Percentiles rank a stretch among this genome's conserved stretches.
Evolutionary conservation across 257 asterid species (phyloP).

Genomic region (Solanum boliviense): DNA sequence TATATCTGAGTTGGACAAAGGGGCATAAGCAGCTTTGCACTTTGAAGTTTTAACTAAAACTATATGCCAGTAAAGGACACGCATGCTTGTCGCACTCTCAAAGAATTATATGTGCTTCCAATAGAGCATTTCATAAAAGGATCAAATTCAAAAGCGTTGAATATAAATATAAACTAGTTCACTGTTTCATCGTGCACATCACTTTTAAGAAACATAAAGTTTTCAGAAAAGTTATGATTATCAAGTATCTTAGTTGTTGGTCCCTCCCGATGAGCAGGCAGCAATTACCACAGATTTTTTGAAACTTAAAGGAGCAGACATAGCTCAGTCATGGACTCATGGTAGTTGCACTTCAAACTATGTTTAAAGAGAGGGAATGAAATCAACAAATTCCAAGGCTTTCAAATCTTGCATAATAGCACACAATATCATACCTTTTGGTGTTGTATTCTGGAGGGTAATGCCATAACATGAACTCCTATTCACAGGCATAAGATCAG

Average conservation of each 20-base stretch:
- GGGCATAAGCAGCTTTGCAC: neutral
- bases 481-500: constrained; percentile 17
- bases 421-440: constrained; percentile 28
- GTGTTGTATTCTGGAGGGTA: constrained; percentile 10
- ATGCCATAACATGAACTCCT: constrained; percentile 7
- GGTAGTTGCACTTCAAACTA: neutral
- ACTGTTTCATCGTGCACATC: neutral
- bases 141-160: neutral
- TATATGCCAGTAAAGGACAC: neutral
- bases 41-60: neutral
- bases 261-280: neutral
- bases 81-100: neutral
- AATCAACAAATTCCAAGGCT: neutral
- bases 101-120: neutral
- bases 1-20: neutral
- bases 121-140: neutral
- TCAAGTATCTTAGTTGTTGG: neutral
- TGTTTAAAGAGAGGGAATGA: neutral
- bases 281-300: neutral
- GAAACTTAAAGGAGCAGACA: neutral
- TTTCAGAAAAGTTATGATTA: neutral
- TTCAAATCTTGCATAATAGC: neutral
- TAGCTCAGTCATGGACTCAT: neutral
- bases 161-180: neutral
- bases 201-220: neutral